Base-by-base conservation (phyloP, 2,329 filamentous ascomycete genomes). In the Raffaelea ambrosiae region DNA sequence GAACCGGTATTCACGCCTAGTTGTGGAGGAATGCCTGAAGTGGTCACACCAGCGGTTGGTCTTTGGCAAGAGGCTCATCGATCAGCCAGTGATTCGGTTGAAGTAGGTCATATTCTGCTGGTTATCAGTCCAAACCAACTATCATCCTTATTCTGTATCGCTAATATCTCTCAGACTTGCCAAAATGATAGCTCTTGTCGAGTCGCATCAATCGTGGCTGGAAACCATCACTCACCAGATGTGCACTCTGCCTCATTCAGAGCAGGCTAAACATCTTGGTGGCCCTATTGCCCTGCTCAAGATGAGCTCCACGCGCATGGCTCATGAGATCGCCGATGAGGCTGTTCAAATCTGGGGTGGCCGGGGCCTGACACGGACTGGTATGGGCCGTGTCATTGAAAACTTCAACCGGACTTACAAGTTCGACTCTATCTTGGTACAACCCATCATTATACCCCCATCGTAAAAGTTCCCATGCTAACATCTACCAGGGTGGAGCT, bases 21-120 rank as follows among this genome's bases (percentile, higher is more conserved):
- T 91, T 14, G 81, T 88, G 13, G 87, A 94, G 63, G 88, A 94
- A 62, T 91, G 82, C 58, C 69, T 94, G 53, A 93, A 93, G 64
- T 95, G 89, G 88, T 75, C 82, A 29, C 88, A 93, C 69, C 89
- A 95, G 67, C 82, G 88, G 44, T 73, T 89, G 22, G 86, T 94
- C 54, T 93, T 93, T 61, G 80, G 80, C 61, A 91, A 91, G 72
- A 82, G 82, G 23, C 74, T 94, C 38, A 84, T 91, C 55, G 82
- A 88, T 59, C 87, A 94, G 60, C 86, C 88, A 21, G 86, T 88
- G 40, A 90, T 94, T 58, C 77, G 83, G 19, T 82, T 86, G 59
- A 94, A 94, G 81, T 83, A 62, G 60, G 70, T 63, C 21, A 36
- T 16, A 8, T 9, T 14, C n/a, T 35, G 11, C 44, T 29, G 33